phyloP scores from a whole-genome alignment of 2,329 filamentous ascomycete genomes.

The Cercospora sojina region DNA sequence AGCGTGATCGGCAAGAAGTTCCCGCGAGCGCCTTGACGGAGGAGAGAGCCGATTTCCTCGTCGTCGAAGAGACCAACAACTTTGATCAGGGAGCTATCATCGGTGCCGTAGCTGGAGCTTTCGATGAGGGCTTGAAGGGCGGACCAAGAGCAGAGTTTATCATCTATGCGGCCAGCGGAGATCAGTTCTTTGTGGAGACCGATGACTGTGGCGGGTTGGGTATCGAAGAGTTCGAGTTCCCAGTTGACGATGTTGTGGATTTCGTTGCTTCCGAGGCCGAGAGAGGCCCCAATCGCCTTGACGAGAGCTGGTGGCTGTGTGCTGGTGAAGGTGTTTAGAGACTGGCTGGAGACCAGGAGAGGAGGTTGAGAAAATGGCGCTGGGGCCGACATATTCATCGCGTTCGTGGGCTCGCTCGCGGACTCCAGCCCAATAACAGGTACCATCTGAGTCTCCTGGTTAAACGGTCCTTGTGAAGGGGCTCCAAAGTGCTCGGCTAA shows the following conservation, averaged over 20 bases:
- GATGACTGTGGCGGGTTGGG: slow-evolving; percentile 77
- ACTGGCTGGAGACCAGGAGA: slow-evolving; percentile 51
- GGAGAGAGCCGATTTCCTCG: slow-evolving; percentile 88
- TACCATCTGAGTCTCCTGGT: slow-evolving; percentile 89
- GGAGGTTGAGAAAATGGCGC: slow-evolving; percentile 38
- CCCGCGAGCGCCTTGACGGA: slow-evolving; percentile 83
- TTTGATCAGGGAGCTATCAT: slow-evolving; percentile 69
- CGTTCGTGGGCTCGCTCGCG: slow-evolving; percentile 37
- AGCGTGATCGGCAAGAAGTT: slow-evolving; percentile 84
- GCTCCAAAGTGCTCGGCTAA: slow-evolving; percentile 92
- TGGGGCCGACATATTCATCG: slow-evolving; percentile 22
- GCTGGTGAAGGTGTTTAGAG: slow-evolving; percentile 67
- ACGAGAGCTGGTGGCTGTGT: slow-evolving; percentile 86
- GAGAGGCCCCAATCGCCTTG: slow-evolving; percentile 72
- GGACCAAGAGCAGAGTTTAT: slow-evolving; percentile 95
- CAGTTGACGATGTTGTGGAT: slow-evolving; percentile 80
- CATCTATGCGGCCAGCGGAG: slow-evolving; percentile 91
- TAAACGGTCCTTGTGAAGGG: slow-evolving; percentile 64
- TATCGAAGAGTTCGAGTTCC: slow-evolving; percentile 94
- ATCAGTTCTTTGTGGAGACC: slow-evolving; percentile 92
- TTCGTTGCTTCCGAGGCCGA: slow-evolving; percentile 63
- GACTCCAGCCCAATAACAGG: slow-evolving; percentile 88
- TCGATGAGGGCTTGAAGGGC: slow-evolving; percentile 78
- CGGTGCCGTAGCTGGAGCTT: slow-evolving; percentile 52
- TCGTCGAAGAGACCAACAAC: slow-evolving; percentile 94